phyloP scores from a whole-genome alignment of 2,329 filamentous ascomycete species.

The Hypoxylon sp. region DNA sequence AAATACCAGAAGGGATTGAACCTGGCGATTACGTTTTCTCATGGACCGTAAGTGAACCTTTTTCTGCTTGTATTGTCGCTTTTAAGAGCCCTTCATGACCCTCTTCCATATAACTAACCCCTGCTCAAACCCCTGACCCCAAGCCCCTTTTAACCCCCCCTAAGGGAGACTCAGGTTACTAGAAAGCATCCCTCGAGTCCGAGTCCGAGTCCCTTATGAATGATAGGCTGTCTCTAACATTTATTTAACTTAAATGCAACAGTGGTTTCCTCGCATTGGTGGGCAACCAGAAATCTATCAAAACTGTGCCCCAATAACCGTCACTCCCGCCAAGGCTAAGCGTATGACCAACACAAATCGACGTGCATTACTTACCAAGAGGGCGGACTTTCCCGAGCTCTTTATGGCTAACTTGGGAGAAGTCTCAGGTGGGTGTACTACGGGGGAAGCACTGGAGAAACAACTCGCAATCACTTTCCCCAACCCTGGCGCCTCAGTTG shows the following conservation, averaged over 20 bases:
- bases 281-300: slow-evolving; percentile 84
- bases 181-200: not conserved
- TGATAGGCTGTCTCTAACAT: not conserved
- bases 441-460: slow-evolving; percentile 62
- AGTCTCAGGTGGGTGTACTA: slow-evolving; percentile 65
- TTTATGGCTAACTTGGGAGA: slow-evolving; percentile 76
- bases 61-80: not conserved
- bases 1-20: slow-evolving; percentile 71
- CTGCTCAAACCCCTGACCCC: not conserved
- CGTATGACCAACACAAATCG: slow-evolving; percentile 33
- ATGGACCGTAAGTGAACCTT: slow-evolving; percentile 66
- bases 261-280: slow-evolving; percentile 76
- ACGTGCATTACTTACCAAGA: slow-evolving; percentile 37
- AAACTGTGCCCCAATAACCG: slow-evolving; percentile 78
- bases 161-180: not conserved
- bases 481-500: slow-evolving; percentile 70
- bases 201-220: not conserved
- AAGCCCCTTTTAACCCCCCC: not conserved
- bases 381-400: slow-evolving; percentile 71
- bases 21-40: slow-evolving; percentile 77
- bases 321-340: slow-evolving; percentile 57
- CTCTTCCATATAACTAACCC: not conserved
- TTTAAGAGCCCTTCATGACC: not conserved
- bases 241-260: slow-evolving; percentile 20
- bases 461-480: slow-evolving; percentile 69